A percentile compares a stretch with the other conserved stretches of the same genome.
Evolutionary conservation across 148 eudicot species (phyloP).

Genomic region (Chenopodium berlandieri): DNA sequence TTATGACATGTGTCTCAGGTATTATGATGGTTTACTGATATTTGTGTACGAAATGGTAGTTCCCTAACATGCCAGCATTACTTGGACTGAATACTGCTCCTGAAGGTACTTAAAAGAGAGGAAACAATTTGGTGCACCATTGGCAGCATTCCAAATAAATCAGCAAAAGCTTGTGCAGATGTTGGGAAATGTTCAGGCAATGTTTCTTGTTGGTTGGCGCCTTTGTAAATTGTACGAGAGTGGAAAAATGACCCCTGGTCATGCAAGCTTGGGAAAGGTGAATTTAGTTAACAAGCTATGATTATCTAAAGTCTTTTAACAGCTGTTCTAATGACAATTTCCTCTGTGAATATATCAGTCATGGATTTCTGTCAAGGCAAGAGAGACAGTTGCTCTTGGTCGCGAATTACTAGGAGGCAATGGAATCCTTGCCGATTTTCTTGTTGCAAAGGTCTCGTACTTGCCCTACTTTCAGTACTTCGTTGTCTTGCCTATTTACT

Average conservation of each 20-base stretch:
- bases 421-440: constrained; percentile 81
- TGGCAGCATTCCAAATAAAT: constrained; percentile 89
- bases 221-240: constrained; percentile 88
- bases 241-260: constrained; percentile 88
- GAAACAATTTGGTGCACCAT: constrained; percentile 85
- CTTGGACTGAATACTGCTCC: constrained; percentile 4
- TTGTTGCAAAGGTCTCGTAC: constrained; percentile 76
- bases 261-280: constrained; percentile 91
- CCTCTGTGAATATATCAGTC: constrained; percentile 42
- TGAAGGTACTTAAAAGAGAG: constrained; percentile 81
- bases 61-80: background rate
- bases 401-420: constrained; percentile 94
- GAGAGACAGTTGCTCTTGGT: constrained; percentile 83
- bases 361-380: constrained; percentile 71
- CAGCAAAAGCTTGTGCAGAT: constrained; percentile 88
- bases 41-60: background rate
- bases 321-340: background rate
- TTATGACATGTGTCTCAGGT: constrained; percentile 98
- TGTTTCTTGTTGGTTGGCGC: constrained; percentile 89
- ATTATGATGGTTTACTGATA: constrained; percentile 11
- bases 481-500: constrained; percentile 1
- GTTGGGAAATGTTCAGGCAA: constrained; percentile 84
- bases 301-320: background rate
- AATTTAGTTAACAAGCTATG: constrained; percentile 13
- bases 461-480: background rate